Percentiles rank a stretch among this genome's conserved stretches.
Evolutionary conservation across 1,284 basidiomycete genomes (phyloP).

Genomic region (Ganoderma sp.): DNA sequence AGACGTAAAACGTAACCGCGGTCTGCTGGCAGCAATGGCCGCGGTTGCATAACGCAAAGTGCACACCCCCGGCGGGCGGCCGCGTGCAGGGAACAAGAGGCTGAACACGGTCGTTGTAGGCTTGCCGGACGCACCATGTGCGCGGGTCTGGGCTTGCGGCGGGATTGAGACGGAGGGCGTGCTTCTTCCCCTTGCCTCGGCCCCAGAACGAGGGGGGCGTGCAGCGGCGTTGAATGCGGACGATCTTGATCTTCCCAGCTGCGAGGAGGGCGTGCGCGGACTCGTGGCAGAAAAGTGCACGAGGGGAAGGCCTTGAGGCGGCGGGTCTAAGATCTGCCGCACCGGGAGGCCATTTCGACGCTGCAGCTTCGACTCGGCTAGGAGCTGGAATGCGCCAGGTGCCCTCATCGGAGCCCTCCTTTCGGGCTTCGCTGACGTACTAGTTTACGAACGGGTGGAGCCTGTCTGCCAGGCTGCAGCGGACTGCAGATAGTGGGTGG

Average conservation of each 20-base stretch:
- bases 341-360: background rate
- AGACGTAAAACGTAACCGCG: constrained; percentile 8
- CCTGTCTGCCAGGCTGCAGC: no score
- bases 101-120: background rate
- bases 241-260: background rate
- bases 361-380: background rate
- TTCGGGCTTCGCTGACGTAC: constrained; percentile 8
- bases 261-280: background rate
- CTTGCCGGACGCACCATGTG: background rate
- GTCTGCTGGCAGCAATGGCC: background rate
- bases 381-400: constrained; percentile 12
- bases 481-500: background rate
- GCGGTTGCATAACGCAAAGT: background rate
- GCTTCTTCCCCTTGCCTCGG: constrained; percentile 2
- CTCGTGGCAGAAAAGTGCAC: background rate
- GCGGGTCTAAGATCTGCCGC: constrained; percentile 3
- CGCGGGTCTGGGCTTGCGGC: constrained; percentile 1
- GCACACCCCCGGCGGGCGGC: background rate
- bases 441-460: background rate
- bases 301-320: background rate
- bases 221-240: background rate
- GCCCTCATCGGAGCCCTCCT: background rate
- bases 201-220: constrained; percentile 5
- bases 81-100: background rate
- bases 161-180: constrained; percentile 3